Conservation (phyloP, 371 early-diverging fungal species). For the Mucor plumbeus region DNA sequence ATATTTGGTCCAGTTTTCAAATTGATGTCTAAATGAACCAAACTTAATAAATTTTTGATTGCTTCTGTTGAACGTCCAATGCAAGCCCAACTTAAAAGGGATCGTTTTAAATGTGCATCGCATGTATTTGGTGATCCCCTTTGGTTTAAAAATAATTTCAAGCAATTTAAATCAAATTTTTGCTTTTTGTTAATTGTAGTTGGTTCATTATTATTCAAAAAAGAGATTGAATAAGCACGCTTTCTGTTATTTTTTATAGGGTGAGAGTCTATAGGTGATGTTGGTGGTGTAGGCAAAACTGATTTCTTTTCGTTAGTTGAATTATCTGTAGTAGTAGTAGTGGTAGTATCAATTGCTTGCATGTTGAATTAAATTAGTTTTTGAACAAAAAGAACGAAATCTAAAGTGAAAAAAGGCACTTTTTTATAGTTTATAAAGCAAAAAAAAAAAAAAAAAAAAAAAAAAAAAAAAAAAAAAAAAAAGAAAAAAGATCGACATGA, state of each 20-base stretch:
- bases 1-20: constrained; percentile 33
- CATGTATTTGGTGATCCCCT: constrained; percentile 34
- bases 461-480: background rate
- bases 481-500: constrained; percentile 2
- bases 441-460: background rate
- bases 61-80: constrained; percentile 36
- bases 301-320: background rate
- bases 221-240: constrained; percentile 30
- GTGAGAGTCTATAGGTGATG: constrained; percentile 30
- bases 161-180: constrained; percentile 19
- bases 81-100: constrained; percentile 45
- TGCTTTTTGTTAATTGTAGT: constrained; percentile 5
- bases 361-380: constrained; percentile 10
- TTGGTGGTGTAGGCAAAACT: constrained; percentile 41
- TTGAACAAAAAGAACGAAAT: background rate
- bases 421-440: background rate
- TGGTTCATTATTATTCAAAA: constrained; percentile 17
- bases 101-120: constrained; percentile 29
- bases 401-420: too few relatives aligned
- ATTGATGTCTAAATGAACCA: constrained; percentile 38
- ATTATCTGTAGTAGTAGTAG: background rate
- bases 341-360: constrained; percentile 15
- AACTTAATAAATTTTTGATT: constrained; percentile 26
- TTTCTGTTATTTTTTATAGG: constrained; percentile 28
- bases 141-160: constrained; percentile 29